Base-by-base conservation (phyloP, 768 basidiomycete species). In the Goffeauzyma gilvescens region DNA sequence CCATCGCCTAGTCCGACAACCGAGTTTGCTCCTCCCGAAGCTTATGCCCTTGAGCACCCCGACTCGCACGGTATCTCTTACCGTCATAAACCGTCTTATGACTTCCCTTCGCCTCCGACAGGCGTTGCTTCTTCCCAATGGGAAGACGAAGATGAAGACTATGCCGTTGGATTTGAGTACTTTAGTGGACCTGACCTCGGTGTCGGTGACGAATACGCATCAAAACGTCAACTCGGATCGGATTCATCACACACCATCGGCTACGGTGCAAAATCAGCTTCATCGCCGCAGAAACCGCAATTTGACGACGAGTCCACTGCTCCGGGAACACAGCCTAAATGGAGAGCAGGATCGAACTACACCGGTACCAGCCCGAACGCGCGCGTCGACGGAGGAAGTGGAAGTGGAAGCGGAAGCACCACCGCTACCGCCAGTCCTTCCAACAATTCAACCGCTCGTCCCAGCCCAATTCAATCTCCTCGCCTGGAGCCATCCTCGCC, bases 121-220 rank as follows among this genome's bases (percentile, higher is more conserved):
- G 52, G 52, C 38, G 34, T 50, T 41, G 43, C 51, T 26, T 40
- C 50, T 42, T 41, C 60, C 14, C 49, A 53, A 44, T 61, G 60
- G 62, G 64, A 63, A 28, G 65, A 68, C 48, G 62, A 62, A 12
- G 65, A 67, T 38, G 59, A 67, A 26, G 67, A 65, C 31, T 65
- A 63, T 36, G 52, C 62, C 23, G 67, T 66, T 48, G 71, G 72
- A 13, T 73, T 72, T 50, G 74, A 77, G 52, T 74, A 74, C 59
- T 76, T 76, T 50, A 71, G 63, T 8, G 74, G 72, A 2, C 70
- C 75, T 7, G 73, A 75, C 54, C 64, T 75, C 12, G 72, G 71
- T 2, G 71, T 71, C 40, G 73, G 53, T 50, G 44, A 44, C 42
- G 57, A 42, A 38, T 55, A 46, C 44, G 57, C 21, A 22, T 51